phyloP scores from a whole-genome alignment of 768 basidiomycete genomes.

The Suillus weaverae region DNA sequence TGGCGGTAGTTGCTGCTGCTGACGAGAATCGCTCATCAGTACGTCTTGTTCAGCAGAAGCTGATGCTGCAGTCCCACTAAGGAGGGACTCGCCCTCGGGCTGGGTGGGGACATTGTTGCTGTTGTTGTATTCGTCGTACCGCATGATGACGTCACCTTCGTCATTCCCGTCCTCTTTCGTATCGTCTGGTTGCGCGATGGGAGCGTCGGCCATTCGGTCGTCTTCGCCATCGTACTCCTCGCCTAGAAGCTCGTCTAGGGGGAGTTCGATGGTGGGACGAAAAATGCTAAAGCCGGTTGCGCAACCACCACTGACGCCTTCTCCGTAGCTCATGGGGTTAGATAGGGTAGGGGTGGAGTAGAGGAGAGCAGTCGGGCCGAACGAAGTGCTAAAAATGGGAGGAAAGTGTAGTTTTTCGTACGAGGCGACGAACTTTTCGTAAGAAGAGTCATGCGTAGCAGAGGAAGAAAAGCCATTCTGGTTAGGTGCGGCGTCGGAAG shows the following conservation, averaged over 20 bases:
- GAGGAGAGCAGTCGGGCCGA: conserved; percentile 76
- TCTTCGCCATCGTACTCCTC: conserved; percentile 16
- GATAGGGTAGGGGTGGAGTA: conserved; percentile 67
- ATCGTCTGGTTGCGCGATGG: neutral
- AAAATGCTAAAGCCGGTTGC: conserved; percentile 59
- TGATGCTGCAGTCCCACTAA: neutral
- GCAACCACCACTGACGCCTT: conserved; percentile 55
- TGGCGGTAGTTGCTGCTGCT: conserved; percentile 14
- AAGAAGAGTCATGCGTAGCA: conserved; percentile 27
- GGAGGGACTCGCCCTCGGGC: conserved; percentile 10
- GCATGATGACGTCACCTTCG: neutral
- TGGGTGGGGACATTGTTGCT: conserved; percentile 2
- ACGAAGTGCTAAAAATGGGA: conserved; percentile 69
- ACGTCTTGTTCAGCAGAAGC: conserved; percentile 15
- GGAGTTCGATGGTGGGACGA: conserved; percentile 83
- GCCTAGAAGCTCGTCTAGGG: conserved; percentile 75
- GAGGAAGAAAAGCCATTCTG: conserved; percentile 6
- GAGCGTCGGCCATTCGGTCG: neutral
- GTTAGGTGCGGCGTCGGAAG: conserved; percentile 29
- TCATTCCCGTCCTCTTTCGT: neutral
- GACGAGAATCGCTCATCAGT: conserved; percentile 29
- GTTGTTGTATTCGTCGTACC: conserved; percentile 23
- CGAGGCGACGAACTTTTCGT: conserved; percentile 39
- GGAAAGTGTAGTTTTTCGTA: conserved; percentile 46
- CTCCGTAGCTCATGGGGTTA: conserved; percentile 74